Percentiles rank a stretch among this genome's conserved stretches.
These are phyloP conservation scores for Pugionium dolabratum DNA, from an alignment of 345 rosid species.

Conservation along the genomic window DNA sequence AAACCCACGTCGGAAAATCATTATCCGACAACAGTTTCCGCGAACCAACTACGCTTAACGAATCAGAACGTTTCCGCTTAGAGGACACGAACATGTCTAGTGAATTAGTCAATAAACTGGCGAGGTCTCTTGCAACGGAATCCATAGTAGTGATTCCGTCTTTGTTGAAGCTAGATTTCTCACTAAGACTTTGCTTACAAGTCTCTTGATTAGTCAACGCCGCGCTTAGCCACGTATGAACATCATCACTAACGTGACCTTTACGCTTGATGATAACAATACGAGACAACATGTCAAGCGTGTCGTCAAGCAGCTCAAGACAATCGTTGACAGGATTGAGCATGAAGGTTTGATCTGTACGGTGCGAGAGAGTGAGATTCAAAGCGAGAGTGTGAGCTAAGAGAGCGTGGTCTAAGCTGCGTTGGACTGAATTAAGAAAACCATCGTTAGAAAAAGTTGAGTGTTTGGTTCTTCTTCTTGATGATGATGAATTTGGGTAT, in stretches of 20 bases:
- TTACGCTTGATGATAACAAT: conserved; percentile 3
- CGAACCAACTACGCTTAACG: too few relatives aligned
- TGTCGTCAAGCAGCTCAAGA: conserved; percentile 55
- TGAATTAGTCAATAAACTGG: conserved; percentile 39
- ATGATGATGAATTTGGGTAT: conserved; percentile 26
- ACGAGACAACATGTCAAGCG: conserved; percentile 46
- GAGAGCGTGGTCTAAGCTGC: conserved; percentile 42
- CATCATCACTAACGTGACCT: conserved; percentile 32
- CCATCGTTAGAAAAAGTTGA: background rate
- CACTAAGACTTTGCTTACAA: conserved; percentile 49
- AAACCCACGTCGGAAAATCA: conserved; percentile 40
- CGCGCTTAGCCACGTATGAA: conserved; percentile 62
- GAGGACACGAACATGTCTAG: conserved; percentile 40
- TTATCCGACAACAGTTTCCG: conserved; percentile 23
- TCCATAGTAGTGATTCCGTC: conserved; percentile 16
- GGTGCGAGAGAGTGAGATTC: conserved; percentile 32
- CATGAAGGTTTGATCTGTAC: conserved; percentile 4
- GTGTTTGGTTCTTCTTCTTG: conserved; percentile 21
- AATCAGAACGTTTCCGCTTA: background rate
- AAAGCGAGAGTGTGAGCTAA: conserved; percentile 42
- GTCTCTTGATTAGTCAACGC: conserved; percentile 59
- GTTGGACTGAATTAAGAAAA: conserved; percentile 44
- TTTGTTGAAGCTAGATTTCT: conserved; percentile 8
- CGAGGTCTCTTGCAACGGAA: conserved; percentile 41
- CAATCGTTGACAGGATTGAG: conserved; percentile 45